A percentile compares a stretch with the other conserved stretches of the same genome.
Evolutionary conservation across 305 asterid species (phyloP).

Genomic region (Fraxinus sp.): DNA sequence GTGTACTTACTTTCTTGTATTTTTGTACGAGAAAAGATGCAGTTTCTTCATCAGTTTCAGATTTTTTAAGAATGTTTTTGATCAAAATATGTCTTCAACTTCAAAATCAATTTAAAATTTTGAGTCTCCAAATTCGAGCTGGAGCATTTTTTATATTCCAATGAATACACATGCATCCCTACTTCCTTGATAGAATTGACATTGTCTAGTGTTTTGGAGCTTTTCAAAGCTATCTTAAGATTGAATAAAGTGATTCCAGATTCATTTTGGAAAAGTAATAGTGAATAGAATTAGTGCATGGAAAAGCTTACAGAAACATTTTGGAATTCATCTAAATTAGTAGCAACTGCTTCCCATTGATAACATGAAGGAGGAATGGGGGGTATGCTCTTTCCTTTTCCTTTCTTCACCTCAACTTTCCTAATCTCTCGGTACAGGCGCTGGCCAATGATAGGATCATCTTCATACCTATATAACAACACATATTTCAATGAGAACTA

Average conservation of each 20-base stretch:
- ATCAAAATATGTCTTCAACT: background rate
- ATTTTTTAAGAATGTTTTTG: background rate
- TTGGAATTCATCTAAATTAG: slow-evolving; percentile 84
- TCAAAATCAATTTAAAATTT: background rate
- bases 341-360: slow-evolving; percentile 95
- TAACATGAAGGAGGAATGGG: slow-evolving; percentile 81
- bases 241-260: background rate
- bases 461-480: slow-evolving; percentile 70
- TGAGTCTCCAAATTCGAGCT: background rate
- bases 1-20: background rate
- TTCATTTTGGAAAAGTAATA: background rate
- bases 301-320: slow-evolving; percentile 73
- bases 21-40: background rate
- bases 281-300: background rate
- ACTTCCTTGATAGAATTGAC: background rate
- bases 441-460: slow-evolving; percentile 84
- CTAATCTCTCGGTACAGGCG: slow-evolving; percentile 87
- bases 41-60: background rate
- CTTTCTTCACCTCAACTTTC: slow-evolving; percentile 84
- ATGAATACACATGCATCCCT: background rate
- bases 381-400: slow-evolving; percentile 72
- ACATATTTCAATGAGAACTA: slow-evolving; percentile 3
- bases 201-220: background rate
- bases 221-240: background rate
- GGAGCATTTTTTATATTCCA: background rate